Conservation (phyloP, 345 rosid genomes). For the Eutrema yunnanense region DNA sequence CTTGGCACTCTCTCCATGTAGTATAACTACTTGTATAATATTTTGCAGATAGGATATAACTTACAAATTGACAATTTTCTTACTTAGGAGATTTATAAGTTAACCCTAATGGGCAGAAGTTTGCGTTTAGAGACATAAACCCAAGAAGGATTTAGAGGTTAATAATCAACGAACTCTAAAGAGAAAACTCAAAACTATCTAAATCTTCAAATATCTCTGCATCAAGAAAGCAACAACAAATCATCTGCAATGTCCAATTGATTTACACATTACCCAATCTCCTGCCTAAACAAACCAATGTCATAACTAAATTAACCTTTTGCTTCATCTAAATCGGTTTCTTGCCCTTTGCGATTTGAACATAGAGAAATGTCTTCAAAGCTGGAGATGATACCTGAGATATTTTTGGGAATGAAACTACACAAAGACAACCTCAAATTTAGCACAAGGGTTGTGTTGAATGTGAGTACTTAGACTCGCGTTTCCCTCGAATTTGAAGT, state of each 20-base stretch:
- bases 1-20: too few relatives aligned
- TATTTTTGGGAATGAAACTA: constrained; percentile 25
- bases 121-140: neutral
- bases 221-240: neutral
- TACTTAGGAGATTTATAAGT: too few relatives aligned
- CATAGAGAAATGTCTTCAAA: neutral
- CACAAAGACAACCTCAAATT: constrained; percentile 78
- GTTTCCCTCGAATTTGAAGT: constrained; percentile 56
- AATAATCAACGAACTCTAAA: neutral
- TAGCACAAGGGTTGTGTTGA: constrained; percentile 61
- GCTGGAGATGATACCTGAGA: neutral
- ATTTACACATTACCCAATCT: neutral
- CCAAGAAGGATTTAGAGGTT: neutral
- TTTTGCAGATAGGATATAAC: too few relatives aligned
- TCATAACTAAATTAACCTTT: constrained; percentile 2
- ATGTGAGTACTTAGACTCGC: constrained; percentile 52
- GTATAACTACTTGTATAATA: too few relatives aligned
- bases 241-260: neutral
- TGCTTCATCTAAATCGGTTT: neutral
- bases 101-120: neutral
- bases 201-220: neutral
- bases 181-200: neutral
- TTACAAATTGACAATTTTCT: too few relatives aligned
- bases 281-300: constrained; percentile 14
- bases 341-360: neutral